Evolutionary conservation across 768 basidiomycete genomes (phyloP).

Genomic region (Collybia nuda): DNA sequence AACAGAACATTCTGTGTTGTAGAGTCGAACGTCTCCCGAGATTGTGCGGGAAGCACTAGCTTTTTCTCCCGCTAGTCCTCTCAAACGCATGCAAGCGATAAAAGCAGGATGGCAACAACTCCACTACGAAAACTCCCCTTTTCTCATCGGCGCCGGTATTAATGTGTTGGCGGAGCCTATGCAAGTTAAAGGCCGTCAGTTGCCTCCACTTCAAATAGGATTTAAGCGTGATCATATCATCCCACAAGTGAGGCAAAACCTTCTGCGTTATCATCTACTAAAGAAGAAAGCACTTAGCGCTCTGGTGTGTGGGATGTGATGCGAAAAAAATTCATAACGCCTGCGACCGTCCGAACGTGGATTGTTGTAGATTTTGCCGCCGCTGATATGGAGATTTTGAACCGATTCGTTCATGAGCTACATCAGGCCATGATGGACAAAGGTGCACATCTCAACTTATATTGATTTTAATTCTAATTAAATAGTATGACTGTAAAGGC

Average conservation of each 20-base stretch:
- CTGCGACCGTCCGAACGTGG: slow-evolving; percentile 18
- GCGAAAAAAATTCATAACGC: slow-evolving; percentile 18
- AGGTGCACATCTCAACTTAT: slow-evolving; percentile 14
- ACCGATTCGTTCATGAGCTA: slow-evolving; percentile 19
- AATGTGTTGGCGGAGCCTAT: slow-evolving; percentile 26
- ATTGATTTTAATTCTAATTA: neutral
- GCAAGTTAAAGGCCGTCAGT: slow-evolving; percentile 32
- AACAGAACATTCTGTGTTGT: neutral
- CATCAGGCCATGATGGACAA: slow-evolving; percentile 18
- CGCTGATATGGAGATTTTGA: slow-evolving; percentile 9
- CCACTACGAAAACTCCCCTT: slow-evolving; percentile 35
- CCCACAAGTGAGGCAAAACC: slow-evolving; percentile 10
- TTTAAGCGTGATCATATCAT: slow-evolving; percentile 17
- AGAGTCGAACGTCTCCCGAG: slow-evolving; percentile 29
- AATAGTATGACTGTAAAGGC: slow-evolving; percentile 3
- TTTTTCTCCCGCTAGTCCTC: slow-evolving; percentile 24
- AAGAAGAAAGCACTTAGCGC: slow-evolving; percentile 9
- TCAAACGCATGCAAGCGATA: slow-evolving; percentile 19
- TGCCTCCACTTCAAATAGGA: slow-evolving; percentile 29
- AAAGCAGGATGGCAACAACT: slow-evolving; percentile 30
- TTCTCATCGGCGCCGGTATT: slow-evolving; percentile 39
- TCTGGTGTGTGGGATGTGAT: slow-evolving; percentile 32
- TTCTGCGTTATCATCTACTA: neutral
- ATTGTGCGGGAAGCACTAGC: slow-evolving; percentile 26
- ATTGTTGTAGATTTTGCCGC: slow-evolving; percentile 24